Percentiles rank a stretch among this genome's conserved stretches.
phyloP scores from a whole-genome alignment of 202 grass and related monocot genomes.

The Setaria italica region DNA sequence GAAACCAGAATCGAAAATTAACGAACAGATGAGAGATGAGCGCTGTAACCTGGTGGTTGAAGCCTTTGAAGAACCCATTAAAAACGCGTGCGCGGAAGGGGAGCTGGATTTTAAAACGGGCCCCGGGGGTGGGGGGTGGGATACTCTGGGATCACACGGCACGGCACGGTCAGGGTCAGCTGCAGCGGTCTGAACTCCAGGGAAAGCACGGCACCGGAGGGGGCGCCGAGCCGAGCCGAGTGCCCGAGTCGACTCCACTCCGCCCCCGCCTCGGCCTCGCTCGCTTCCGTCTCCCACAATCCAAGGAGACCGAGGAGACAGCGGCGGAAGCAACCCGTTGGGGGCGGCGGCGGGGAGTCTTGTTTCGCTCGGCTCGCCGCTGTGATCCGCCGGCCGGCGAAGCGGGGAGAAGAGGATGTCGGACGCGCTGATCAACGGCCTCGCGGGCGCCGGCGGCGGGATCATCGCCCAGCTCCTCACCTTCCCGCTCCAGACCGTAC shows the following conservation, averaged over 20 bases:
- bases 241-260: neutral
- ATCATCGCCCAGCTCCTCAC: slow-evolving; percentile 90
- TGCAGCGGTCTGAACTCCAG: slow-evolving; percentile 13
- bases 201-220: slow-evolving; percentile 24
- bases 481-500: slow-evolving; percentile 90
- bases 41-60: neutral
- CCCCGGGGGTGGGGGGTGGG: neutral
- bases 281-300: slow-evolving; percentile 38
- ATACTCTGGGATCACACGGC: neutral
- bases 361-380: neutral
- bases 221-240: neutral
- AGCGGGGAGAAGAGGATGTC: slow-evolving; percentile 52
- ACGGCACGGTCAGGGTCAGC: neutral
- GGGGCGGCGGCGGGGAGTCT: slow-evolving; percentile 6
- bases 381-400: slow-evolving; percentile 33
- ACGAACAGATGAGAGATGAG: neutral
- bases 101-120: slow-evolving; percentile 26
- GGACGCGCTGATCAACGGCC: slow-evolving; percentile 87
- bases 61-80: slow-evolving; percentile 9
- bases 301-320: slow-evolving; percentile 25
- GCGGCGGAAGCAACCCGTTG: slow-evolving; percentile 24
- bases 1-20: neutral
- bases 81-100: slow-evolving; percentile 6
- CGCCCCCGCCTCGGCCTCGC: neutral
- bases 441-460: slow-evolving; percentile 87